phyloP scores from a whole-genome alignment of 768 basidiomycete genomes.

The Pisolithus albus region DNA sequence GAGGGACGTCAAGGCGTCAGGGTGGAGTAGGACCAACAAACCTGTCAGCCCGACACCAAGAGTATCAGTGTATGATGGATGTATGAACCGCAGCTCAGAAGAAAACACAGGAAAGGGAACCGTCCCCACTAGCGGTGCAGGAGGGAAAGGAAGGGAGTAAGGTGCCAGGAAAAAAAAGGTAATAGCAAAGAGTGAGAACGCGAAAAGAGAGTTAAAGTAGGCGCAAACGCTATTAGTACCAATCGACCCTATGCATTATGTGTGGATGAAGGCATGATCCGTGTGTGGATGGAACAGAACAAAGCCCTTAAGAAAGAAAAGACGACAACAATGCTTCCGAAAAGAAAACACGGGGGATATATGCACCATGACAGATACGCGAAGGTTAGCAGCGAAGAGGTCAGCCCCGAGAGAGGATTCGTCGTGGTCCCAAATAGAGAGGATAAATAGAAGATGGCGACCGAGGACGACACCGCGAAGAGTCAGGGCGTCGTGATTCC shows the following conservation, averaged over 20 bases:
- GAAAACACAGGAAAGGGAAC: background rate
- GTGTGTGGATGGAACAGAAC: slow-evolving; percentile 21
- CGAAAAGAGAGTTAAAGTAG: slow-evolving; percentile 6
- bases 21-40: slow-evolving; percentile 1
- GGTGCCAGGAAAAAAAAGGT: background rate
- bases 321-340: background rate
- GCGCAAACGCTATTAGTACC: slow-evolving; percentile 20
- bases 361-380: background rate
- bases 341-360: background rate
- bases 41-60: too few relatives aligned
- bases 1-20: background rate
- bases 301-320: background rate
- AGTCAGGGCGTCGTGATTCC: slow-evolving; percentile 17
- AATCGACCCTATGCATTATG: slow-evolving; percentile 2
- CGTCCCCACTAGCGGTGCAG: background rate
- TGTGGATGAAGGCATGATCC: slow-evolving; percentile 11
- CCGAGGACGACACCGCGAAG: background rate
- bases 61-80: background rate
- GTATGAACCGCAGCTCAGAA: background rate
- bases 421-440: slow-evolving; percentile 24
- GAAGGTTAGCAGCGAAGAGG: background rate
- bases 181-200: background rate
- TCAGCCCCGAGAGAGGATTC: slow-evolving; percentile 14
- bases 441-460: slow-evolving; percentile 20
- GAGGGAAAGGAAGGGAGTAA: background rate